Base-by-base conservation (phyloP, 179 eudicot species). In the Amaranthus tricolor region DNA sequence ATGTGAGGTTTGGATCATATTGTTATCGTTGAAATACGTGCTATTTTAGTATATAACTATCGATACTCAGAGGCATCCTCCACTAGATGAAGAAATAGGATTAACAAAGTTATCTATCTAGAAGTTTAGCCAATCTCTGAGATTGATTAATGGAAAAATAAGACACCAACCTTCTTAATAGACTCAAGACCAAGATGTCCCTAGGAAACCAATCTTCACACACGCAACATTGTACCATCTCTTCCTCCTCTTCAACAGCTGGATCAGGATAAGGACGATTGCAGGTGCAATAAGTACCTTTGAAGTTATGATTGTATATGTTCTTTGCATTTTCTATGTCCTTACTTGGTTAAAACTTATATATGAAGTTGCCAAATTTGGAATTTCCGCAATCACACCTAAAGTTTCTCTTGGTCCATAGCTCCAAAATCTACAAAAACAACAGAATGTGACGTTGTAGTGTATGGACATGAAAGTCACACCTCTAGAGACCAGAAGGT, bases 161-260 rank as follows among this genome's bases (percentile, higher is more conserved):
- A 55, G 71, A 31, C 24, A 85, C 84, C 59, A 79, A 94, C 98
- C 97, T 88, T 87, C 54, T 89, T 87, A 64, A 82, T 73, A 61
- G 92, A 82, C 74, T 86, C 88, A 20, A 93, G 90, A 70, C 97
- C 97, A 73, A 95, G 88, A 80, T 95, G 99, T 87, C 93, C 77
- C 88, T 90, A 76, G 93, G 99, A 84, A 90, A 93, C 99, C 99
- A 95, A 79, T 95, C 99, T 84, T 95, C 99, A 77, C 97, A 95
- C 74, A 93, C 76, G 76, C 96, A 90, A 77, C 99, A 95, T 60
- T 95, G 99, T 49, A 93, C 79, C 96, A 90, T 95, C 82, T 89
- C 99, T 74, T 86, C 93, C 80, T 90, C 93, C 65, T 87, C 93
- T 80, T 93, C 93, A 70, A 77, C 90, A 79, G 87, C 85, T 20